phyloP scores from a whole-genome alignment of 176 grass and related monocot genomes.

The Aegilops speltoides region DNA sequence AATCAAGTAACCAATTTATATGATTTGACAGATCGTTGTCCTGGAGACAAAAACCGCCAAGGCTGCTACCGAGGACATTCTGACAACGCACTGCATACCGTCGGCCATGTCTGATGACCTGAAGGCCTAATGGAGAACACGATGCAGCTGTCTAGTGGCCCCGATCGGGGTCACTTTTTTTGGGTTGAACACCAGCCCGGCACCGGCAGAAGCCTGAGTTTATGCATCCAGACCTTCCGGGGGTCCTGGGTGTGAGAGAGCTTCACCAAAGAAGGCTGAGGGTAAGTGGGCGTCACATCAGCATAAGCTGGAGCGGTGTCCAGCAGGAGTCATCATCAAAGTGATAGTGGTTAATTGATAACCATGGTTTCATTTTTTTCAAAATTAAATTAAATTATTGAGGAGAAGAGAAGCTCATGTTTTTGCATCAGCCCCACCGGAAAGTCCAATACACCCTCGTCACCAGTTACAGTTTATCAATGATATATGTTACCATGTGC shows the following conservation, averaged over 20 bases:
- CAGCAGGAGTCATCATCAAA: constrained; percentile 19
- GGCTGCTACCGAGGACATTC: constrained; percentile 85
- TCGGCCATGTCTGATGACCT: constrained; percentile 87
- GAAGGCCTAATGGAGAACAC: constrained; percentile 46
- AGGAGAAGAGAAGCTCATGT: not conserved
- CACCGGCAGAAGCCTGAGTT: not conserved
- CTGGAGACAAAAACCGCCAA: constrained; percentile 85
- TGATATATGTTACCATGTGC: not conserved
- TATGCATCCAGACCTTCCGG: not conserved
- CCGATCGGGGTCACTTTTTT: constrained; percentile 24
- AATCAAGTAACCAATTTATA: not conserved
- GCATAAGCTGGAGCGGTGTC: constrained; percentile 28
- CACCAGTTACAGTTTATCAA: not conserved
- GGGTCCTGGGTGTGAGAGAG: too few relatives aligned
- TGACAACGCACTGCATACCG: constrained; percentile 88
- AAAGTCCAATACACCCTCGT: not conserved
- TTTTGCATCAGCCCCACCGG: not conserved
- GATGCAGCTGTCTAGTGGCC: constrained; percentile 6
- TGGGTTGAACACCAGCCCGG: not conserved
- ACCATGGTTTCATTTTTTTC: not conserved
- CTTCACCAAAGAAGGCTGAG: not conserved
- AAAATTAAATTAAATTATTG: constrained; percentile 15
- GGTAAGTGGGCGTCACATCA: constrained; percentile 8
- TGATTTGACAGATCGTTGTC: constrained; percentile 83
- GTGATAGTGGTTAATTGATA: constrained; percentile 3